Evolutionary conservation across 192 early-diverging fungal genomes (phyloP).

Genomic region (Coemansia umbellata): DNA sequence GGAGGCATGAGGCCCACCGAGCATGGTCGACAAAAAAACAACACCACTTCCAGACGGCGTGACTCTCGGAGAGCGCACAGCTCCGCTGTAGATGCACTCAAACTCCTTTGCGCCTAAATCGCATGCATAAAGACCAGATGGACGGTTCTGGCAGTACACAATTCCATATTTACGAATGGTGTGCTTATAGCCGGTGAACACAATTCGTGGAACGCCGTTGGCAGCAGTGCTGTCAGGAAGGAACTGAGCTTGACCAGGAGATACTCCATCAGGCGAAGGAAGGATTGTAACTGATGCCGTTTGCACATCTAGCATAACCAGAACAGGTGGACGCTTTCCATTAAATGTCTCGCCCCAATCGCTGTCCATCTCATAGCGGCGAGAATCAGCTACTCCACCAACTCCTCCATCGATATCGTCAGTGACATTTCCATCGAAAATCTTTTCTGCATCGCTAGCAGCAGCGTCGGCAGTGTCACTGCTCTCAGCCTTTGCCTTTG

Average conservation of each 20-base stretch:
- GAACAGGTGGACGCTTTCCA: conserved; percentile 55
- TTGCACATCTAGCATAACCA: conserved; percentile 55
- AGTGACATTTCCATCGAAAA: conserved; percentile 8
- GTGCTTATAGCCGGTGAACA: conserved; percentile 65
- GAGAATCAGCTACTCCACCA: conserved; percentile 37
- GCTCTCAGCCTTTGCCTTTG: conserved; percentile 21
- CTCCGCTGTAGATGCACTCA: conserved; percentile 28
- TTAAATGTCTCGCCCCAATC: conserved; percentile 72
- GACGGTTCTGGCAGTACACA: conserved; percentile 66
- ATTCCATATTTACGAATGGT: conserved; percentile 58
- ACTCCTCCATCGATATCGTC: conserved; percentile 40
- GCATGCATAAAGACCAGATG: conserved; percentile 54
- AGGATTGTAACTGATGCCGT: conserved; percentile 29
- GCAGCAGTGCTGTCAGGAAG: conserved; percentile 25
- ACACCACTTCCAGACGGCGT: conserved; percentile 48
- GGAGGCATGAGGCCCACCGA: conserved; percentile 67
- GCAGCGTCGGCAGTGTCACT: too few relatives aligned
- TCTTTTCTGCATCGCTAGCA: neutral
- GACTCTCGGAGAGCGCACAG: conserved; percentile 62
- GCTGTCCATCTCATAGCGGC: conserved; percentile 51
- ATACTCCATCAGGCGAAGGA: conserved; percentile 10
- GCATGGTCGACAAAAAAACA: conserved; percentile 60
- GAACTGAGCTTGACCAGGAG: conserved; percentile 53
- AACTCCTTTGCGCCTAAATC: conserved; percentile 30
- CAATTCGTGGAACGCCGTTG: conserved; percentile 33